These are phyloP conservation scores for Polyplosphaeria fusca DNA, from an alignment of 495 filamentous ascomycete species.

Conservation along the genomic window DNA sequence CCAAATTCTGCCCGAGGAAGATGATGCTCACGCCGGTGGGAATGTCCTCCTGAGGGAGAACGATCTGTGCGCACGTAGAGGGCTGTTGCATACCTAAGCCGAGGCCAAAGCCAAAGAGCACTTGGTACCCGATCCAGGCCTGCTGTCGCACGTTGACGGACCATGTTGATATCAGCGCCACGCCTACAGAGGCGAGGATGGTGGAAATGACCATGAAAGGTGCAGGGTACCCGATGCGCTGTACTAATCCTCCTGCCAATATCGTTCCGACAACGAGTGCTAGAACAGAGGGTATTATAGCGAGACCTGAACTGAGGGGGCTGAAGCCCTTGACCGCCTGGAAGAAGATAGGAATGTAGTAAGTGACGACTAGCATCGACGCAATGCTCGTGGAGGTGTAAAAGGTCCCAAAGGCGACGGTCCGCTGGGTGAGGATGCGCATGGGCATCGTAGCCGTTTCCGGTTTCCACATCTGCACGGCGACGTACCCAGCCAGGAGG, in stretches of 20 bases:
- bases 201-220: slow-evolving; percentile 66
- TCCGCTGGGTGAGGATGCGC: slow-evolving; percentile 69
- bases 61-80: slow-evolving; percentile 46
- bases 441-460: slow-evolving; percentile 76
- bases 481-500: slow-evolving; percentile 59
- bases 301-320: slow-evolving; percentile 70
- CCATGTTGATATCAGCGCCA: slow-evolving; percentile 67
- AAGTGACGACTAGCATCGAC: slow-evolving; percentile 56
- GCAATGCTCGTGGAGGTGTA: slow-evolving; percentile 58
- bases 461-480: slow-evolving; percentile 62
- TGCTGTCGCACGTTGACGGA: slow-evolving; percentile 50
- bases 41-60: slow-evolving; percentile 6
- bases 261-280: slow-evolving; percentile 59
- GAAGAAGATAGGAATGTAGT: slow-evolving; percentile 82
- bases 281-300: slow-evolving; percentile 72
- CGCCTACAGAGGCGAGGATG: slow-evolving; percentile 61
- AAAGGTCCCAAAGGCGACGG: slow-evolving; percentile 53
- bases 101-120: slow-evolving; percentile 64
- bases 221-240: slow-evolving; percentile 68
- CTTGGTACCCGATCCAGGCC: slow-evolving; percentile 77
- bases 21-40: slow-evolving; percentile 18
- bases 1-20: slow-evolving; percentile 25
- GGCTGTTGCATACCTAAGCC: slow-evolving; percentile 68
- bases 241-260: slow-evolving; percentile 58
- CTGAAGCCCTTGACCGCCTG: slow-evolving; percentile 72